phyloP scores from a whole-genome alignment of 768 basidiomycete species.

The Phanerochaete carnosa region DNA sequence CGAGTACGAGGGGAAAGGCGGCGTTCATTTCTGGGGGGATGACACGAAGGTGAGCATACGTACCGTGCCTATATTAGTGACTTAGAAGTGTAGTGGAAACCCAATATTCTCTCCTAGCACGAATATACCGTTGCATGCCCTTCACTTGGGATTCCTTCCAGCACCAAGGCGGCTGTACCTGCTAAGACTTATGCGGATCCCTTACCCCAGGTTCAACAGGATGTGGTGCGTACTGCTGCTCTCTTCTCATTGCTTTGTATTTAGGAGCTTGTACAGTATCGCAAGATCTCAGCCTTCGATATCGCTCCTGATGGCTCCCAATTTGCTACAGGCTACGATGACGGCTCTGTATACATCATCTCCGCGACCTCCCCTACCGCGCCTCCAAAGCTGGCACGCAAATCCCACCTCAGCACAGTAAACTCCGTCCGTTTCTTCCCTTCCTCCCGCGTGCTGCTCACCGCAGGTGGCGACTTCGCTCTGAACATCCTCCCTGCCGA shows the following conservation, averaged over 20 bases:
- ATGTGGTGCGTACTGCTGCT: slow-evolving; percentile 12
- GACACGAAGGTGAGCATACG: slow-evolving; percentile 30
- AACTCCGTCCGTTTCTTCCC: slow-evolving; percentile 64
- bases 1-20: slow-evolving; percentile 43
- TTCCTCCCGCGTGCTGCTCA: slow-evolving; percentile 67
- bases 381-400: slow-evolving; percentile 27
- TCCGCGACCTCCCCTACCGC: slow-evolving; percentile 27
- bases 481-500: slow-evolving; percentile 65
- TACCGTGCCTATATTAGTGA: neutral
- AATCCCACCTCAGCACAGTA: slow-evolving; percentile 51
- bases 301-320: slow-evolving; percentile 56
- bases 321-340: slow-evolving; percentile 57
- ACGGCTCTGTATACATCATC: slow-evolving; percentile 54
- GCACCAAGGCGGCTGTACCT: slow-evolving; percentile 50
- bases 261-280: slow-evolving; percentile 32
- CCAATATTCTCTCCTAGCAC: neutral
- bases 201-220: slow-evolving; percentile 37
- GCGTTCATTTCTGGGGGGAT: slow-evolving; percentile 38
- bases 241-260: neutral
- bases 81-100: slow-evolving; percentile 3
- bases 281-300: slow-evolving; percentile 62
- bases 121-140: slow-evolving; percentile 39
- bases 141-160: slow-evolving; percentile 41
- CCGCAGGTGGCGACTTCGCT: slow-evolving; percentile 65
- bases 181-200: slow-evolving; percentile 47